Evolutionary conservation across 768 basidiomycete species (phyloP), one percentile per base, ranked within the genome.

Genomic region (Strobilomyces dryophilus): DNA sequence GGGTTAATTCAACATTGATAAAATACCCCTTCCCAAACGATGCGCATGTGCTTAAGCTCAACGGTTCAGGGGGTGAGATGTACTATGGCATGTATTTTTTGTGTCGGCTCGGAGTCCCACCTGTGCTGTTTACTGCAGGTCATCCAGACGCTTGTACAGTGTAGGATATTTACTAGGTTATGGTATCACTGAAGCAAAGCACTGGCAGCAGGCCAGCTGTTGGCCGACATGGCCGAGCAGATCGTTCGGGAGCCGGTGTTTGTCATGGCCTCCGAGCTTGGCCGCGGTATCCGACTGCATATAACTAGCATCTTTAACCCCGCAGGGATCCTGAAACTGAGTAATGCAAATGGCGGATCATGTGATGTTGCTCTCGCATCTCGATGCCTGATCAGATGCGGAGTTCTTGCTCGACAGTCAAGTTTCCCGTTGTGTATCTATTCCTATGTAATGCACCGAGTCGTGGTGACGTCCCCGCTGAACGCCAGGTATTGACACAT

Each of bases 111-210:
- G n/a, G n/a, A 24, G 24, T 24, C 24, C 24, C 24, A 24, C 24
- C 24, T 4, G 24, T 24, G 24, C 4, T 24, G 24, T 4, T 24
- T 24, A 24, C 4, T 4, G 24, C 24, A 24, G 24, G 24, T 2
- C 4, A 24, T 4, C 4, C 24, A 4, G 24, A 24, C 24, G 4
- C 4, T 4, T 24, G 24, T 2, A 24, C 24, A 24, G 24, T 24
- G 24, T 24, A 24, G 24, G 24, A 24, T 24, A n/a, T n/a, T n/a
- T n/a, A n/a, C n/a, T 68, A 12, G 66, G 55, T 8, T 59, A 66
- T 41, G 65, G 35, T 36, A 36, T 36, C 35, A 36, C 2, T 17
- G 35, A 36, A 4, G 11, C 15, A 17, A 17, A 17, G 15, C n/a
- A n/a, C n/a, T n/a, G n/a, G n/a, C 15, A 36, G 14, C 1, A 15